Percentiles rank a stretch among this genome's conserved stretches.
These are phyloP conservation scores for Trichosporon faecale DNA, from an alignment of 1,284 basidiomycete genomes.

Conservation along the genomic window DNA sequence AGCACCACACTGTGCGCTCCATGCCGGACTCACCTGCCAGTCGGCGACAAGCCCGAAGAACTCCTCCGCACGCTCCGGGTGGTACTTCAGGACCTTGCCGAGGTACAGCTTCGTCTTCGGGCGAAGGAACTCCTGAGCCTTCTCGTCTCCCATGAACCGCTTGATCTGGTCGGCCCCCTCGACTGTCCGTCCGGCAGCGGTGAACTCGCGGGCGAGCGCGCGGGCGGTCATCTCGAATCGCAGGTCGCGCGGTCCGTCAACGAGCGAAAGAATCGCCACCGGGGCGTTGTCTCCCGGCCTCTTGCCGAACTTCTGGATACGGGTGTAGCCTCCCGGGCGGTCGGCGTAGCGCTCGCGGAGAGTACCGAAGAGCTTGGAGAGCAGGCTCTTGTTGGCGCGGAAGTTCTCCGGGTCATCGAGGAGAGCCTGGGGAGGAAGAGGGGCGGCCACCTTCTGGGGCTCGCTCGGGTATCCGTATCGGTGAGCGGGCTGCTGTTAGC, in stretches of 20 bases:
- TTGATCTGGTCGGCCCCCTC: constrained; percentile 6
- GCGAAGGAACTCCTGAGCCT: background rate
- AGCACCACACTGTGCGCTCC: no score
- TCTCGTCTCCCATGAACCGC: background rate
- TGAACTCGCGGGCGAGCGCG: constrained; percentile 70
- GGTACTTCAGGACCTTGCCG: constrained; percentile 50
- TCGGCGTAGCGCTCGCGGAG: constrained; percentile 77
- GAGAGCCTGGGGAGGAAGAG: background rate
- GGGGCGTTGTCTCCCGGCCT: constrained; percentile 91
- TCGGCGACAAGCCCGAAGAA: constrained; percentile 49
- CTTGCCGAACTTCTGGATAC: constrained; percentile 85
- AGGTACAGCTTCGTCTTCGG: constrained; percentile 7
- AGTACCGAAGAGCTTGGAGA: constrained; percentile 76
- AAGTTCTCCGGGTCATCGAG: constrained; percentile 39
- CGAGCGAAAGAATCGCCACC: constrained; percentile 84
- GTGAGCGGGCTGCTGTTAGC: constrained; percentile 29
- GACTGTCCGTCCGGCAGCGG: background rate
- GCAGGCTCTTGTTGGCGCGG: constrained; percentile 55
- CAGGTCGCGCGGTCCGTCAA: constrained; percentile 88
- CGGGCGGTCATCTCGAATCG: constrained; percentile 80
- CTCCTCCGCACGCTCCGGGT: constrained; percentile 40
- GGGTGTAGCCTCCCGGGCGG: constrained; percentile 91
- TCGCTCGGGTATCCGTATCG: constrained; percentile 24
- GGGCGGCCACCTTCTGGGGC: constrained; percentile 19
- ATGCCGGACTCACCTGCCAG: constrained; percentile 48